Evolutionary conservation across 192 early-diverging fungal species (phyloP), one percentile per base, ranked within the genome.

Genomic region (Coemansia sp.): DNA sequence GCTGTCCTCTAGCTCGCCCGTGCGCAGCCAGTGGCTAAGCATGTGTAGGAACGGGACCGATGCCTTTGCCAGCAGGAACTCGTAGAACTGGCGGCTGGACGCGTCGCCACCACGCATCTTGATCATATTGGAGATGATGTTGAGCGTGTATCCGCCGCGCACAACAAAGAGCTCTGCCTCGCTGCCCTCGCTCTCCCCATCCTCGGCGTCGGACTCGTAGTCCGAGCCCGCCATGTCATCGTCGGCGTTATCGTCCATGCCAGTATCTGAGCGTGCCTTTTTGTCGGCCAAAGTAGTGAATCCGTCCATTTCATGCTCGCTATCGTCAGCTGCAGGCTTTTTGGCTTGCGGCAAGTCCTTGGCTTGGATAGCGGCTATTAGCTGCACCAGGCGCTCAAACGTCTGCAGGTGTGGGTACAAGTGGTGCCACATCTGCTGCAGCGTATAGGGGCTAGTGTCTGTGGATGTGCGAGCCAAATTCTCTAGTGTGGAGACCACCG

Each of bases 391-490:
- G 1, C 83, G 69, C 26, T 77, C 73, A 72, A 90, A 82, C 16
- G 83, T 83, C 40, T 76, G 67, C 42, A 92, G 51, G 10, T 90
- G 91, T 21, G 94, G 94, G 39, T 89, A 86, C 26, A 96, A 70
- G 71, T 98, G 92, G 70, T 89, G 94, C 92, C 92, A 94, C 9
- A 98, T 81, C 74, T 95, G 89, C 66, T 96, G 95, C n/a, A 97
- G 70, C 5, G 93, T 91, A 73, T 97, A 97, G 7, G 85, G 83
- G 16, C 46, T 50, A 13, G 60, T 59, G 21, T 67, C 73, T 1
- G 82, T 85, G 8, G 83, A 86, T 23, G 84, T 83, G 65, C 84
- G 85, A 68, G 76, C 91, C 50, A 94, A 90, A 61, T 90, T 92
- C 67, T 99, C 97, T 20, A 99, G 83, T 65, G 95, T 94, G 14